Conservation (phyloP, 2,329 filamentous ascomycete genomes). For the Hypoxylon sp. region DNA sequence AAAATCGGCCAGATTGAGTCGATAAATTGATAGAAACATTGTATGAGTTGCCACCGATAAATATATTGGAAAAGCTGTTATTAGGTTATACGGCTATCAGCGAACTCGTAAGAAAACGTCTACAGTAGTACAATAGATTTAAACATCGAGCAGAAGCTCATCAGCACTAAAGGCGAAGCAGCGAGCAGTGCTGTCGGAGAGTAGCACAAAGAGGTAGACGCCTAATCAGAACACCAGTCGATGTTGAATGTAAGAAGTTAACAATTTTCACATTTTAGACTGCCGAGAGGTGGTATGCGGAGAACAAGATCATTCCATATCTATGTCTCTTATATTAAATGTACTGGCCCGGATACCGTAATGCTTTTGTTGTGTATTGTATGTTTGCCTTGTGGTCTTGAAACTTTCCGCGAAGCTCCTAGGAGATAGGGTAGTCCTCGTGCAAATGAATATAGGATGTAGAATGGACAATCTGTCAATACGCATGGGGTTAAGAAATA, state of each 20-base stretch:
- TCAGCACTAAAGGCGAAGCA: background rate
- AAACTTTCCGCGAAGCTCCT: background rate
- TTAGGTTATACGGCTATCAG: background rate
- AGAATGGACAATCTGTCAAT: background rate
- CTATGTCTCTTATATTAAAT: background rate
- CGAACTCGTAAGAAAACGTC: background rate
- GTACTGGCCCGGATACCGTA: background rate
- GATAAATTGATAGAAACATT: background rate
- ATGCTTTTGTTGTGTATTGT: background rate
- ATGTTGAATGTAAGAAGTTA: background rate
- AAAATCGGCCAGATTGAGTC: background rate
- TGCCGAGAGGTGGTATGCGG: constrained; percentile 5
- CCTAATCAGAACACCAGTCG: background rate
- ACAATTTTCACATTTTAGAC: background rate
- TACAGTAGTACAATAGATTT: background rate
- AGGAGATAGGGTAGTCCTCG: background rate
- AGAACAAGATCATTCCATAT: constrained; percentile 5
- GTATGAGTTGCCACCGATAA: background rate
- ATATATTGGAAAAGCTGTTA: background rate
- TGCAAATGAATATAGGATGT: background rate
- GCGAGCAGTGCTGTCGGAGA: background rate
- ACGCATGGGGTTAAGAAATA: background rate
- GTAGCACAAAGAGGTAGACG: background rate
- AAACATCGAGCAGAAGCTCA: background rate
- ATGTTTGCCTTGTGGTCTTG: background rate